phyloP scores from a whole-genome alignment of 2,329 filamentous ascomycete genomes.

The Alternaria conjuncta region DNA sequence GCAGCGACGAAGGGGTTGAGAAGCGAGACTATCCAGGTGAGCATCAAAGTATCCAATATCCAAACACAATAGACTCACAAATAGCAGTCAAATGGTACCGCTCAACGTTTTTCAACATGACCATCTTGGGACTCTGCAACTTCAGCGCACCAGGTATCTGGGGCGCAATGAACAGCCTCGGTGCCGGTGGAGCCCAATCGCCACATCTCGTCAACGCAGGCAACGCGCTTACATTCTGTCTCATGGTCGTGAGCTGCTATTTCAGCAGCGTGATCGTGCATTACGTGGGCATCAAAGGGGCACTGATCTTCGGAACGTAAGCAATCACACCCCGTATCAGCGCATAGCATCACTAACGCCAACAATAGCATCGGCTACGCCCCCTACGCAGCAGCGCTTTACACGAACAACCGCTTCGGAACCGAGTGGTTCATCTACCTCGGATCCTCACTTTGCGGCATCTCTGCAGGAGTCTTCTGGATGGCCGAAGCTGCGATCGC shows the following conservation, averaged over 20 bases:
- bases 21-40: constrained; percentile 36
- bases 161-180: constrained; percentile 74
- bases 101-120: constrained; percentile 75
- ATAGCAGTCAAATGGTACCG: constrained; percentile 69
- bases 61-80: neutral
- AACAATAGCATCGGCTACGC: constrained; percentile 66
- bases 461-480: constrained; percentile 77
- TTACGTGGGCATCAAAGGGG: constrained; percentile 73
- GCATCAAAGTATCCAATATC: neutral
- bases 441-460: constrained; percentile 71
- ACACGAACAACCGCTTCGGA: constrained; percentile 72
- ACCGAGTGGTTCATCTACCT: constrained; percentile 72
- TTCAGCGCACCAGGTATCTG: constrained; percentile 75
- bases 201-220: constrained; percentile 73
- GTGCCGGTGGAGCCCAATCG: constrained; percentile 69
- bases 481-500: constrained; percentile 77
- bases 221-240: constrained; percentile 73
- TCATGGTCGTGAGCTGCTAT: constrained; percentile 75
- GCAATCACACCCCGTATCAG: constrained; percentile 19
- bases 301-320: constrained; percentile 72
- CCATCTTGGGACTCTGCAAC: constrained; percentile 73
- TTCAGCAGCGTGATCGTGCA: constrained; percentile 69
- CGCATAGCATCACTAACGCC: neutral
- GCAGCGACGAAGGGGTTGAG: constrained; percentile 21
- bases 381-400: constrained; percentile 73